Base-by-base conservation (phyloP, 768 basidiomycete species). In the Pholiota conissans region DNA sequence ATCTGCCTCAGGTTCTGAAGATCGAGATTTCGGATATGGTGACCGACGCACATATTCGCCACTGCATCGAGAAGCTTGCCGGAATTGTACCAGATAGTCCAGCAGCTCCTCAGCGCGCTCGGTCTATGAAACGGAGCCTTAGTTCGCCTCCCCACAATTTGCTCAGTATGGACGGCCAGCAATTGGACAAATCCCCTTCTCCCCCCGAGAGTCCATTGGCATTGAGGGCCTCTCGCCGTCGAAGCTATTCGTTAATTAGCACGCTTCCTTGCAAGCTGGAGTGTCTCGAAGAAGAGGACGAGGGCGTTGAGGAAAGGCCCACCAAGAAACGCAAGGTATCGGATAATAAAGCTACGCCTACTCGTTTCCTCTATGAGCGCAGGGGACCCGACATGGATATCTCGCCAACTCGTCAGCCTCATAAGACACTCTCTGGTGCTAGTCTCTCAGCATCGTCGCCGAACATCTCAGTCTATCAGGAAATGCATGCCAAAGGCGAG, bases 51-150 rank as follows among this genome's bases (percentile, higher is more conserved):
- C 73, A 75, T 49, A 82, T 91, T 55, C 80, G 83, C 34, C 69
- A 71, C 53, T 75, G 75, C 8, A 82, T 91, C 56, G 87, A 89
- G 65, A 71, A 78, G 35, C 54, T 89, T 42, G 85, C 88, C 47
- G 88, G 87, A 2, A 77, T 90, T 22, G 63, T 75, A 30, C 63
- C 71, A 47, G 66, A 69, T 18, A 69, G 74, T 8, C 75, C 79
- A 16, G 73, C 65, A 4, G 69, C 81, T 22, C 71, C 79, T 6
- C 73, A 71, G 60, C 70, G 73, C 14, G 56, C 63, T n/a, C n/a
- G n/a, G n/a, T n/a, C n/a, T n/a, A n/a, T n/a, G n/a, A n/a, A n/a
- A n/a, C n/a, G n/a, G n/a, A n/a, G n/a, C n/a, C n/a, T n/a, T n/a
- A n/a, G n/a, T n/a, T n/a, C n/a, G n/a, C n/a, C n/a, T n/a, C n/a